Conservation (phyloP, 202 grass and related monocot species). For the Schoenoplectus triqueter region DNA sequence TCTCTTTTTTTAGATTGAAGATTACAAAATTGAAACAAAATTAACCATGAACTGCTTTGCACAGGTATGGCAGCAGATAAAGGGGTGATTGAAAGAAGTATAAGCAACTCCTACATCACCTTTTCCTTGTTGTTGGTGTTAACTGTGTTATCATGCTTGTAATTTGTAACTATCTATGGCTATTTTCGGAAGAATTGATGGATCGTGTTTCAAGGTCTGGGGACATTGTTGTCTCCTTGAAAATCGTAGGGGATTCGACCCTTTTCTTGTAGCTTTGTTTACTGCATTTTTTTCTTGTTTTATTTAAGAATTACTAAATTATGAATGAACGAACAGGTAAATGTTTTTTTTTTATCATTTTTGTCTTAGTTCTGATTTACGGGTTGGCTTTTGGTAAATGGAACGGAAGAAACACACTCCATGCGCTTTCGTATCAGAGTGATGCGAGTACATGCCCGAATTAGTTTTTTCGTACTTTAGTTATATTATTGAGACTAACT, state of each 20-base stretch:
- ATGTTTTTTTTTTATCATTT: neutral
- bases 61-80: slow-evolving; percentile 17
- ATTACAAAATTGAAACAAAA: neutral
- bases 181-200: slow-evolving; percentile 23
- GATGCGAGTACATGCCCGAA: neutral
- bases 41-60: neutral
- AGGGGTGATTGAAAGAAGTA: slow-evolving; percentile 7
- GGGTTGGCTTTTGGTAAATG: neutral
- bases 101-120: slow-evolving; percentile 6
- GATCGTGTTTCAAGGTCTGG: slow-evolving; percentile 2
- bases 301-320: slow-evolving; percentile 25
- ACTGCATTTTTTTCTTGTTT: slow-evolving; percentile 16
- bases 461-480: neutral
- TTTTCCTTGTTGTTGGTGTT: slow-evolving; percentile 3
- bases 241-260: neutral
- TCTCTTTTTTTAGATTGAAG: neutral
- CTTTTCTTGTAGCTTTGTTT: slow-evolving; percentile 36
- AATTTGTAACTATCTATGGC: slow-evolving; percentile 35
- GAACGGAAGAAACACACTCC: neutral
- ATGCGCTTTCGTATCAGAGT: neutral
- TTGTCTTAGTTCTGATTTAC: neutral
- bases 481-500: neutral
- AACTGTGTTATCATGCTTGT: slow-evolving; percentile 33
- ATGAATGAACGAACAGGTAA: slow-evolving; percentile 25
- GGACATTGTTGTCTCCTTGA: slow-evolving; percentile 10